phyloP scores from a whole-genome alignment of 345 rosid species.

The Draba incana region DNA sequence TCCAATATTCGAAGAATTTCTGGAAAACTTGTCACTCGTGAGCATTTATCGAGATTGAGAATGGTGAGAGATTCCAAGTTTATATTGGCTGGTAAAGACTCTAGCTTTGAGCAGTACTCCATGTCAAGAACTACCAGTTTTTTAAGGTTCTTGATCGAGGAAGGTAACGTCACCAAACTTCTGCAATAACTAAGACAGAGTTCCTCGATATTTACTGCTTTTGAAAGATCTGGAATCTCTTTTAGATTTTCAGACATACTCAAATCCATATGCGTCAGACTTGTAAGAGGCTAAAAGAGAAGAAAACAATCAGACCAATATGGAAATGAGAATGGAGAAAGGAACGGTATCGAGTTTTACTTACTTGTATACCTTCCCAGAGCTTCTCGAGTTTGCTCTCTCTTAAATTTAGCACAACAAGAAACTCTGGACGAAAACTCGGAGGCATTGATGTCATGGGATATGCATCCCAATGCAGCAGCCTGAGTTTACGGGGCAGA shows the following conservation, averaged over 20 bases:
- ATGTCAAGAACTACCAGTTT: constrained; percentile 28
- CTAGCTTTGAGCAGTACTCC: constrained; percentile 24
- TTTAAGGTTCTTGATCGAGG: constrained; percentile 16
- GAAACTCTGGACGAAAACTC: constrained; percentile 29
- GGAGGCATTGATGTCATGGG: constrained; percentile 38
- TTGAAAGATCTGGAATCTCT: constrained; percentile 38
- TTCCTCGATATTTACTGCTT: constrained; percentile 30
- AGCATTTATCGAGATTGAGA: constrained; percentile 36
- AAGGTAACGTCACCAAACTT: constrained; percentile 29
- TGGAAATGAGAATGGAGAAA: background rate
- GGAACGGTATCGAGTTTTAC: background rate
- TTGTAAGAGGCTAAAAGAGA: constrained; percentile 29
- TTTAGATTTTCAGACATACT: constrained; percentile 18
- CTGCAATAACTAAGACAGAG: constrained; percentile 33
- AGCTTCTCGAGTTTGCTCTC: constrained; percentile 35
- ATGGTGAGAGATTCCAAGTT: constrained; percentile 28
- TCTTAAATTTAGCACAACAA: constrained; percentile 26
- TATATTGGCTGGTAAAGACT: constrained; percentile 16
- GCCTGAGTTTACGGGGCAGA: constrained; percentile 33
- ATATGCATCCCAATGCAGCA: constrained; percentile 33
- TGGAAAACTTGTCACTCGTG: constrained; percentile 27
- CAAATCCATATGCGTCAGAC: constrained; percentile 35
- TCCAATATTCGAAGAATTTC: constrained; percentile 27
- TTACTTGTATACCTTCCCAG: constrained; percentile 40
- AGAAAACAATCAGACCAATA: background rate